Conservation (phyloP, 805 yeast species). For the Barnettozyma pratensis region DNA sequence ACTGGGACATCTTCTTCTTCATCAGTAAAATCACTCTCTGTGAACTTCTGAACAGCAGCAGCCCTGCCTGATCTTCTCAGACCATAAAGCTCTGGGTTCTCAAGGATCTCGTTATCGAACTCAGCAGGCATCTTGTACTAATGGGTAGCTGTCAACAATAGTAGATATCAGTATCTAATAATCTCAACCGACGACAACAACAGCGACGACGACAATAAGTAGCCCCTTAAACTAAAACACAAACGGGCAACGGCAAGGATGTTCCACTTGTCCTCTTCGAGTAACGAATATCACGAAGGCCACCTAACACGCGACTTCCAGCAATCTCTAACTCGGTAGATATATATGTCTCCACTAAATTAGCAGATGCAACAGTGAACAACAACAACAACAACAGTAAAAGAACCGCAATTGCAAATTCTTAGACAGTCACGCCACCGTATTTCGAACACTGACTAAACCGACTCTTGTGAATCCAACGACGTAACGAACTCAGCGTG, state of each 20-base stretch:
- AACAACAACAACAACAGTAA: not conserved
- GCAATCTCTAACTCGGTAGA: not conserved
- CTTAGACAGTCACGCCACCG: not conserved
- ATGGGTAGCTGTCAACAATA: not conserved
- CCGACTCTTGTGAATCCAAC: not conserved
- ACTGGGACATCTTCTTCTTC: conserved; percentile 26
- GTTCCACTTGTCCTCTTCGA: no score
- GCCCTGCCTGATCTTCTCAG: conserved; percentile 59
- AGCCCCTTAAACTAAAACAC: not conserved
- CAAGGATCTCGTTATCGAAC: conserved; percentile 50
- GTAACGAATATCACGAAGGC: no score
- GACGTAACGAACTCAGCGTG: not conserved
- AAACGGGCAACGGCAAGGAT: not conserved
- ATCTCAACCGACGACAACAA: not conserved
- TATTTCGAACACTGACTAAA: not conserved
- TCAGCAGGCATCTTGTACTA: conserved; percentile 14
- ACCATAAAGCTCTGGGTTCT: conserved; percentile 80
- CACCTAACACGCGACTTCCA: not conserved
- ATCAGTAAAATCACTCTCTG: conserved; percentile 14
- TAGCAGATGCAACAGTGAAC: not conserved
- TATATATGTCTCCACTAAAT: not conserved
- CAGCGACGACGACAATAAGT: not conserved
- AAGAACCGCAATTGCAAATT: not conserved
- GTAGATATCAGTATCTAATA: not conserved
- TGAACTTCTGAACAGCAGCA: conserved; percentile 15